phyloP scores from a whole-genome alignment of 2,329 filamentous ascomycete genomes.

The Verticillium tricorpus region DNA sequence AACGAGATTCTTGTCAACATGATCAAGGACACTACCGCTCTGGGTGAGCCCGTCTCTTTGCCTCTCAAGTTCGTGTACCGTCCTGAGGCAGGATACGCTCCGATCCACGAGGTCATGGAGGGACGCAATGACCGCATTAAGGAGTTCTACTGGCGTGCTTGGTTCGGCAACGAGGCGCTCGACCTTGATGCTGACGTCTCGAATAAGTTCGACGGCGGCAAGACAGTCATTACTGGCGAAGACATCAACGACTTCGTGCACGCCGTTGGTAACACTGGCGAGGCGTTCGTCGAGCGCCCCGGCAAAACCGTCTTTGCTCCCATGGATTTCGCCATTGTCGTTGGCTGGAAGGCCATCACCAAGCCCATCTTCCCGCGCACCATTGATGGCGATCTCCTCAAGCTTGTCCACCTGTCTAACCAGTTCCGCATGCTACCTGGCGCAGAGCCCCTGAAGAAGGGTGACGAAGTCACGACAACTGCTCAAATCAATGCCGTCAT shows the following conservation, averaged over 20 bases:
- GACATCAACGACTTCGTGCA: constrained; percentile 99
- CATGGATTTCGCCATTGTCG: constrained; percentile 99
- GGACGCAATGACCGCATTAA: constrained; percentile 97
- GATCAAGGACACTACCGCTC: constrained; percentile 87
- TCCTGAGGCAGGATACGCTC: constrained; percentile 94
- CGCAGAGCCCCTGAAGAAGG: constrained; percentile 91
- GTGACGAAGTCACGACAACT: constrained; percentile 85
- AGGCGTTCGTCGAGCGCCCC: constrained; percentile 93
- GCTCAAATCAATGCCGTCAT: constrained; percentile 96
- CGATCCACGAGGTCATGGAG: constrained; percentile 94
- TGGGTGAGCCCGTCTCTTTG: constrained; percentile 76
- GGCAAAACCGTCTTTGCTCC: constrained; percentile 92
- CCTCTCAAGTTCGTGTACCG: constrained; percentile 89
- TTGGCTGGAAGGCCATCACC: constrained; percentile 98
- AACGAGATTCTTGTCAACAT: constrained; percentile 84
- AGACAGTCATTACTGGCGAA: constrained; percentile 79
- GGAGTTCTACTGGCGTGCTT: constrained; percentile 97
- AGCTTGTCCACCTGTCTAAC: constrained; percentile 95
- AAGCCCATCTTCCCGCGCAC: constrained; percentile 97
- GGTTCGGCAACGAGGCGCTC: constrained; percentile 85
- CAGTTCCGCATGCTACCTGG: constrained; percentile 98
- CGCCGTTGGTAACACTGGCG: constrained; percentile 94
- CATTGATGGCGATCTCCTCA: constrained; percentile 93
- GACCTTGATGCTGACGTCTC: constrained; percentile 83
- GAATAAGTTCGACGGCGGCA: constrained; percentile 85